Evolutionary conservation across 2,329 filamentous ascomycete genomes (phyloP), one percentile per base, ranked within the genome.

Genomic region (Alternaria sp.): DNA sequence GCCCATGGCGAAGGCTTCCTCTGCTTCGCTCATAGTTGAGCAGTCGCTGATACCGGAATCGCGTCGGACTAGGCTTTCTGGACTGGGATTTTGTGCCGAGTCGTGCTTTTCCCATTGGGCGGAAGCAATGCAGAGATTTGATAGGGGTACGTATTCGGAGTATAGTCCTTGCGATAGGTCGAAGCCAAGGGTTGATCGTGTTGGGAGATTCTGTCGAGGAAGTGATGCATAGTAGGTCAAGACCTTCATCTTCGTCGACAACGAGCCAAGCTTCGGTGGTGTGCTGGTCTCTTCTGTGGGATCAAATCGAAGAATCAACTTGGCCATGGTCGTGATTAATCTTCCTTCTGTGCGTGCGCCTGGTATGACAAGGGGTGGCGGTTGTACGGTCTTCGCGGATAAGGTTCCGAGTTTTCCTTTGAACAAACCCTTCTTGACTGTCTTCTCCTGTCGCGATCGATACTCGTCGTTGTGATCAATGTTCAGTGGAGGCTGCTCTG

Each of bases 401-500:
- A 91, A 67, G 3, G 83, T 84, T 14, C 88, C 88, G 4, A 86
- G 76, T 68, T 85, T 87, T 62, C 76, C 84, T 67, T 89, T 84
- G 64, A 89, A 84, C 8, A 87, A 60, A 3, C 88, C 86, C 66
- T 88, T 89, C 65, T 81, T 85, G 58, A 90, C 82, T 14, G 78
- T 81, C 76, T 88, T 89, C 71, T 88, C 87, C 67, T 83, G 83
- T 43, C 84, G 84, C 39, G 85, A 74, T 52, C 81, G 80, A 71
- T 88, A 89, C 38, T 83, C 81, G 42, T 80, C 77, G 34, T 80
- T 79, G 26, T 80, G 73, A 12, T 84, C 82, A 20, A 82, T 75
- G 49, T 84, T 80, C 41, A 90, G 72, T 0, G 88, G 88, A 5
- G 88, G 87, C 63, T 86, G 83, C 72, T 90, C 88, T 12, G 85